These are phyloP conservation scores for Fusarium torulosum DNA, from an alignment of 2,329 filamentous ascomycete species.

Conservation along the genomic window DNA sequence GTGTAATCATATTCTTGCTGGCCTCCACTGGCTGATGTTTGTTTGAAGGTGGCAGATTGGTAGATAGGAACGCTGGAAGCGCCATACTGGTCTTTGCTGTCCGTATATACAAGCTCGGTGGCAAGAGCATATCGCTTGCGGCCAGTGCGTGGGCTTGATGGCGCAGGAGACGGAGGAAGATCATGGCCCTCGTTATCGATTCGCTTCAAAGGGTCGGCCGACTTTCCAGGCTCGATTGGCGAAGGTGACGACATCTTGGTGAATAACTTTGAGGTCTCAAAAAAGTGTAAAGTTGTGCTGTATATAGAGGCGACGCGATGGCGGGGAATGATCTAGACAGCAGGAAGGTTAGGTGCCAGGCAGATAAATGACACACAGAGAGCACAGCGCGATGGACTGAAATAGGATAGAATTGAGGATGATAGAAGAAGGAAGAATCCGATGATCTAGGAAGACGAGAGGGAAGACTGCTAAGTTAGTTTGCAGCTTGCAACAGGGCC, in stretches of 20 bases:
- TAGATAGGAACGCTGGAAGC: slow-evolving; percentile 97
- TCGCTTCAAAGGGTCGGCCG: slow-evolving; percentile 62
- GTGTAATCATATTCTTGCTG: slow-evolving; percentile 97
- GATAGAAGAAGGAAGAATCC: slow-evolving; percentile 20
- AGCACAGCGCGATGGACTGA: slow-evolving; percentile 3
- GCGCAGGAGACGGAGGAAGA: slow-evolving; percentile 90
- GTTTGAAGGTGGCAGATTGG: slow-evolving; percentile 98
- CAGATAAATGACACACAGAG: not conserved
- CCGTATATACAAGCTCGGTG: slow-evolving; percentile 96
- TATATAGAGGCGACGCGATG: slow-evolving; percentile 4
- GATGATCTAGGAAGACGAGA: slow-evolving; percentile 14
- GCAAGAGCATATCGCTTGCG: slow-evolving; percentile 89
- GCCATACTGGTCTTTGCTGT: slow-evolving; percentile 96
- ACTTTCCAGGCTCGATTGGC: slow-evolving; percentile 50
- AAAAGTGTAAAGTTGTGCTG: slow-evolving; percentile 1
- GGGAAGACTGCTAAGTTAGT: slow-evolving; percentile 27
- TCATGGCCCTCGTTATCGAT: slow-evolving; percentile 87
- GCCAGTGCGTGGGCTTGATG: slow-evolving; percentile 88
- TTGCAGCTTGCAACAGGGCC: slow-evolving; percentile 28
- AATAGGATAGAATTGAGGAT: slow-evolving; percentile 9
- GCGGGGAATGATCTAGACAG: slow-evolving; percentile 8
- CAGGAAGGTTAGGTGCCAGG: slow-evolving; percentile 9
- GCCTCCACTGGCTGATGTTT: slow-evolving; percentile 81
- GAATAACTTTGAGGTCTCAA: slow-evolving; percentile 1
- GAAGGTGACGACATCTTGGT: slow-evolving; percentile 43